Evolutionary conservation across 306 rosid genomes (phyloP).

Genomic region (Pterocarpus macrocarpus): DNA sequence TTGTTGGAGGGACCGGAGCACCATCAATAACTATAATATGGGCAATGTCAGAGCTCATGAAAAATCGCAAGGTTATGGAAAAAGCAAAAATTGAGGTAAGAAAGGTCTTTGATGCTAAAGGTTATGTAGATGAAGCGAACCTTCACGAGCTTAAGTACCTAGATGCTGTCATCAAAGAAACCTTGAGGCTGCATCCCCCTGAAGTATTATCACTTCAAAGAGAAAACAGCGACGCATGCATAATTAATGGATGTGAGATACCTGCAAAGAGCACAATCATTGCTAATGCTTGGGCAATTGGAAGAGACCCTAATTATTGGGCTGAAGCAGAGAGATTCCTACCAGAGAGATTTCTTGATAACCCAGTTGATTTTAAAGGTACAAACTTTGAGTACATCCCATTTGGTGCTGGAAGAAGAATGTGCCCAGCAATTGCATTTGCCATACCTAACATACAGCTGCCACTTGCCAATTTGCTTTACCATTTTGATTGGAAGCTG

Average conservation of each 20-base stretch:
- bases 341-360: conserved; percentile 28
- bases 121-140: background rate
- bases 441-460: background rate
- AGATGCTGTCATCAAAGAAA: conserved; percentile 7
- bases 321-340: background rate
- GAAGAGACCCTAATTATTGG: conserved; percentile 29
- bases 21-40: background rate
- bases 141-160: conserved; percentile 22
- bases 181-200: conserved; percentile 36
- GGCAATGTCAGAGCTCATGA: conserved; percentile 8
- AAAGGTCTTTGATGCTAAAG: background rate
- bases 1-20: background rate
- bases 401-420: background rate
- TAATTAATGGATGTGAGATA: conserved; percentile 25
- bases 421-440: conserved; percentile 8
- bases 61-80: background rate
- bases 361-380: conserved; percentile 28
- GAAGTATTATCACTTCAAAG: conserved; percentile 38
- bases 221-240: conserved; percentile 8
- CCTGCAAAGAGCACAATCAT: conserved; percentile 19
- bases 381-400: too few species aligned
- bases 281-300: conserved; percentile 31
- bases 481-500: conserved; percentile 21
- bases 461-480: conserved; percentile 15
- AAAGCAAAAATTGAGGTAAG: conserved; percentile 42